Evolutionary conservation across 352 stramenopile species (phyloP), one percentile per base, ranked within the genome.

Genomic region (Pythium utonaiense): DNA sequence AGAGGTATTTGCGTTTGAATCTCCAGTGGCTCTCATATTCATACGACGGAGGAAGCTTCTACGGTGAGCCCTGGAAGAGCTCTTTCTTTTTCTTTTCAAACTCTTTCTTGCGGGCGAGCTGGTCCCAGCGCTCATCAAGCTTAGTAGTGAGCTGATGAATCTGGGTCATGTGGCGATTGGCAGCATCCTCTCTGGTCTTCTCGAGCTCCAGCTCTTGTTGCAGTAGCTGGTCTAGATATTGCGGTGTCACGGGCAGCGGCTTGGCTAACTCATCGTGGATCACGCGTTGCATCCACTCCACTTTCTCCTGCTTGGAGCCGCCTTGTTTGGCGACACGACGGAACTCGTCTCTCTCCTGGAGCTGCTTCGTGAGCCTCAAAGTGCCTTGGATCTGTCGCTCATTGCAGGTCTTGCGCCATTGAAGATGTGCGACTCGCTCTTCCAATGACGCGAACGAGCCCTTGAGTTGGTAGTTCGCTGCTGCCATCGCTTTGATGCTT

Each of bases 321-420:
- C 40, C 48, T 24, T 71, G 73, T 59, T 76, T 83, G 2, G 77
- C 69, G 13, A 69, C 74, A 14, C 74, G 73, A 17, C 86, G 67
- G 38, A 89, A 85, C 28, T 84, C 71, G 44, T 91, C 81, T 17
- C 74, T 69, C 30, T 87, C 75, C 38, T 87, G 74, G 1, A 88
- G 58, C 34, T 91, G 77, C 62, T 89, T 86, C 52, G 67, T 87
- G 3, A 69, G 54, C 0, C 71, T 73, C 38, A 88, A 48, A 1
- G 81, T 82, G 49, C 77, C 73, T 60, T 88, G 77, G 55, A 88
- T 88, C 65, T 91, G 54, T 8, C 73, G 77, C 61, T 88, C 76
- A 41, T 89, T 88, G 65, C 82, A 89, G 28, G 79, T 62, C 59
- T 88, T 88, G 49, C 82, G 72, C 79, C 81, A 91, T 47, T 88